Evolutionary conservation across 345 rosid genomes (phyloP).

Genomic region (Corymbia maculata): DNA sequence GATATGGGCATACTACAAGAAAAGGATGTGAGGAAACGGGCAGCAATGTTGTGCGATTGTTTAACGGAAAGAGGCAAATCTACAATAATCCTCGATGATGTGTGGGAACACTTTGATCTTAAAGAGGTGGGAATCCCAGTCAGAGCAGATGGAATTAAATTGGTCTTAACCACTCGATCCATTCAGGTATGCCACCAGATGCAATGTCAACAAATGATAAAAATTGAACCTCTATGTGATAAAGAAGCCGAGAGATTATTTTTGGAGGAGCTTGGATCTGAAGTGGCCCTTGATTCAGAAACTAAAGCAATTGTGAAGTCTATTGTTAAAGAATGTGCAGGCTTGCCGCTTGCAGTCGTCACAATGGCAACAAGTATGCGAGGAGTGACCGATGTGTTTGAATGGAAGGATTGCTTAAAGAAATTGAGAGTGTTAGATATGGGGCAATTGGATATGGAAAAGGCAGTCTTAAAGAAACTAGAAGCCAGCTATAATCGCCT

Average conservation of each 20-base stretch:
- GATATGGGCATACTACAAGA: rapidly evolving
- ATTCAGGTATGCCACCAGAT: background rate
- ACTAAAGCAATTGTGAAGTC: rapidly evolving
- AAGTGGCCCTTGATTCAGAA: background rate
- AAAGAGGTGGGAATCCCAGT: background rate
- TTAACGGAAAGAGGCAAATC: rapidly evolving
- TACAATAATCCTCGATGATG: background rate
- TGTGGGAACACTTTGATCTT: background rate
- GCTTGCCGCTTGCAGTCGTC: slow-evolving; percentile 5
- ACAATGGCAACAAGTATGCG: slow-evolving; percentile 2
- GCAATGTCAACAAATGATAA: background rate
- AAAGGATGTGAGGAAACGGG: background rate
- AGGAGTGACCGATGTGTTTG: background rate
- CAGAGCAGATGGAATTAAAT: background rate
- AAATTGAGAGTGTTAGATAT: background rate
- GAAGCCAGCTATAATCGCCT: slow-evolving; percentile 2
- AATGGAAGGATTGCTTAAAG: slow-evolving; percentile 2
- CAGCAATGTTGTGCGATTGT: background rate
- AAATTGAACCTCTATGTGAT: background rate
- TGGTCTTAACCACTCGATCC: background rate
- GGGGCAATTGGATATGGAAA: background rate
- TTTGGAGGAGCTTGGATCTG: background rate
- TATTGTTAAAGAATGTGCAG: background rate
- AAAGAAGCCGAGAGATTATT: background rate
- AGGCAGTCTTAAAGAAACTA: background rate